phyloP scores from a whole-genome alignment of 768 basidiomycete genomes.

The Rhodotorula babjevae region DNA sequence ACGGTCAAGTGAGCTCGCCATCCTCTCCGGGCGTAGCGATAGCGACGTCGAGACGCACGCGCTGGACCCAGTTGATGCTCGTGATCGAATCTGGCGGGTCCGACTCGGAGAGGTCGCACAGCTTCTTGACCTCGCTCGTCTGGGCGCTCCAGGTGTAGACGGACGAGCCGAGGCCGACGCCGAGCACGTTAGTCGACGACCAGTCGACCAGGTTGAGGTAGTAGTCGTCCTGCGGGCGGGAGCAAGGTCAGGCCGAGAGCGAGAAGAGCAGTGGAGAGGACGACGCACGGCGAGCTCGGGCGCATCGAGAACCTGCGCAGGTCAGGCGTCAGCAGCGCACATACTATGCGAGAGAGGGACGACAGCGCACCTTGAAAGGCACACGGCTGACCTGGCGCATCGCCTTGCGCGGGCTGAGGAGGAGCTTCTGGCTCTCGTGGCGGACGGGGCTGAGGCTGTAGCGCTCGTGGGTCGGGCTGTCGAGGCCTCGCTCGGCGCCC shows the following conservation, averaged over 20 bases:
- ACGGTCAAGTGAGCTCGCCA: neutral
- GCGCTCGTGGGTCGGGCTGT: constrained; percentile 77
- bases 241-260: neutral
- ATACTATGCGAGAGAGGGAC: too few species aligned
- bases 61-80: constrained; percentile 89
- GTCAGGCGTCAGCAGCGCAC: neutral
- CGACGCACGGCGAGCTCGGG: constrained; percentile 68
- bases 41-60: constrained; percentile 48
- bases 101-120: constrained; percentile 65
- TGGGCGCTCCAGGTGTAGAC: constrained; percentile 98
- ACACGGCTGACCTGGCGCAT: constrained; percentile 84
- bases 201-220: constrained; percentile 97
- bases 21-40: too few species aligned
- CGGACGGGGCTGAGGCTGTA: constrained; percentile 89
- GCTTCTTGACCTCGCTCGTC: constrained; percentile 82
- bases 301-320: constrained; percentile 61
- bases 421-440: constrained; percentile 69
- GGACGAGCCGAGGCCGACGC: constrained; percentile 82
- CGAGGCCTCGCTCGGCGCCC: constrained; percentile 52
- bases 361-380: constrained; percentile 70
- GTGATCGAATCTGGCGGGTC: constrained; percentile 63
- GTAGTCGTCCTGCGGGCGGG: constrained; percentile 67
- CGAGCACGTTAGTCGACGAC: constrained; percentile 90
- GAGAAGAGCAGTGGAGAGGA: neutral
- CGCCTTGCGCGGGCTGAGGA: constrained; percentile 76